Evolutionary conservation across 805 yeast genomes (phyloP).

Genomic region (Isabelozyma pseudorhagii): DNA sequence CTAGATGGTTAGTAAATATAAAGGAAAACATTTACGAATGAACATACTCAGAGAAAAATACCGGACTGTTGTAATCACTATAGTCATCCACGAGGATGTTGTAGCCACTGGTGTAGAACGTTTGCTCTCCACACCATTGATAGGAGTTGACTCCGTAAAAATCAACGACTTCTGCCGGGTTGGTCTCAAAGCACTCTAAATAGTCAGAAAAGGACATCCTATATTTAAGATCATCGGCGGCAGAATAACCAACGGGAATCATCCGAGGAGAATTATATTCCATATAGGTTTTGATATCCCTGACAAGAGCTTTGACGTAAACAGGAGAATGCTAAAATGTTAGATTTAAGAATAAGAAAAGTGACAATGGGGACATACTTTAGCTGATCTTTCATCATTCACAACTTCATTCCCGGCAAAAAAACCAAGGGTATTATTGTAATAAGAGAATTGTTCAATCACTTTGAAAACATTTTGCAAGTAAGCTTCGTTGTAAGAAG

Average conservation of each 20-base stretch:
- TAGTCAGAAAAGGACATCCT: conserved; percentile 76
- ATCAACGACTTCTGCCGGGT: conserved; percentile 58
- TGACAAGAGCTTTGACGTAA: conserved; percentile 71
- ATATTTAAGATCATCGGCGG: conserved; percentile 86
- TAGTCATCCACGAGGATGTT: conserved; percentile 68
- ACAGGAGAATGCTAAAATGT: conserved; percentile 51
- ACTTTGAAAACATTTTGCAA: conserved; percentile 73
- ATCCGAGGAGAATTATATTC: conserved; percentile 52
- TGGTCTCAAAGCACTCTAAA: conserved; percentile 67
- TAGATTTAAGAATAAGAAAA: neutral
- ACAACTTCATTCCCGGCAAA: conserved; percentile 92
- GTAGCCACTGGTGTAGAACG: conserved; percentile 72
- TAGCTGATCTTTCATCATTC: conserved; percentile 73
- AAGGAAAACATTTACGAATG: neutral
- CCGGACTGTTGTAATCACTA: conserved; percentile 64
- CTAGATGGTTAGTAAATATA: conserved; percentile 12
- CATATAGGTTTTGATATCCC: conserved; percentile 79
- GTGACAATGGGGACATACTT: conserved; percentile 8
- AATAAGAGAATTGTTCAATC: conserved; percentile 75
- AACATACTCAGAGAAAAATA: conserved; percentile 79
- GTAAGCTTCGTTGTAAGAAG: conserved; percentile 69
- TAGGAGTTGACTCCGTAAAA: conserved; percentile 80
- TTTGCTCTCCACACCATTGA: conserved; percentile 87
- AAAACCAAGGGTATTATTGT: conserved; percentile 85
- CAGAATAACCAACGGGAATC: conserved; percentile 93